Evolutionary conservation across 2,329 filamentous ascomycete species (phyloP).

Genomic region (Pseudodiploospora longispora): DNA sequence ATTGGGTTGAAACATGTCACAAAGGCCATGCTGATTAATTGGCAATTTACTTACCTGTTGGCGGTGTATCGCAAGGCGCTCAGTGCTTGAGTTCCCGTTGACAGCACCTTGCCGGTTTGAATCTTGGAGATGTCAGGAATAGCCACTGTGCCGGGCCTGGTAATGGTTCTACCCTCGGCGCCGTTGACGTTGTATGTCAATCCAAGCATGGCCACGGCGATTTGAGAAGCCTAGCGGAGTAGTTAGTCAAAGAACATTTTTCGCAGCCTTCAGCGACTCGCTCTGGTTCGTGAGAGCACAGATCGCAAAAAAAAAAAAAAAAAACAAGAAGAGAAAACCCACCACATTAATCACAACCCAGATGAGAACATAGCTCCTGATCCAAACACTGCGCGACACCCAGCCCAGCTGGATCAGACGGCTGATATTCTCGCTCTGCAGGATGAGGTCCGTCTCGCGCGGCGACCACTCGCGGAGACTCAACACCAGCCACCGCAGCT

Average conservation of each 20-base stretch:
- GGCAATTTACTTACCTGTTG: slow-evolving; percentile 22
- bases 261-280: not conserved
- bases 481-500: slow-evolving; percentile 39
- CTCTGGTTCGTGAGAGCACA: not conserved
- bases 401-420: slow-evolving; percentile 13
- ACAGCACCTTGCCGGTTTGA: slow-evolving; percentile 22
- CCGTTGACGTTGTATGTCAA: slow-evolving; percentile 34
- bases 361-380: slow-evolving; percentile 13
- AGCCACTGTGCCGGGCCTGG: slow-evolving; percentile 24
- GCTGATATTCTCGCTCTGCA: slow-evolving; percentile 18
- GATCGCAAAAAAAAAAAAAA: not conserved
- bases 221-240: slow-evolving; percentile 27
- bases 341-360: slow-evolving; percentile 18
- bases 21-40: no score
- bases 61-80: slow-evolving; percentile 34
- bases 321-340: not conserved
- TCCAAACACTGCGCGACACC: slow-evolving; percentile 10
- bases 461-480: slow-evolving; percentile 26
- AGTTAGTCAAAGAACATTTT: not conserved
- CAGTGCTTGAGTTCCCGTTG: slow-evolving; percentile 11
- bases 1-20: no score
- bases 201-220: slow-evolving; percentile 33
- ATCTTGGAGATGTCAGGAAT: slow-evolving; percentile 29
- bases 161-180: slow-evolving; percentile 24
- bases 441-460: slow-evolving; percentile 22